Base-by-base conservation (phyloP, 768 basidiomycete genomes). In the Russula ochroleuca region DNA sequence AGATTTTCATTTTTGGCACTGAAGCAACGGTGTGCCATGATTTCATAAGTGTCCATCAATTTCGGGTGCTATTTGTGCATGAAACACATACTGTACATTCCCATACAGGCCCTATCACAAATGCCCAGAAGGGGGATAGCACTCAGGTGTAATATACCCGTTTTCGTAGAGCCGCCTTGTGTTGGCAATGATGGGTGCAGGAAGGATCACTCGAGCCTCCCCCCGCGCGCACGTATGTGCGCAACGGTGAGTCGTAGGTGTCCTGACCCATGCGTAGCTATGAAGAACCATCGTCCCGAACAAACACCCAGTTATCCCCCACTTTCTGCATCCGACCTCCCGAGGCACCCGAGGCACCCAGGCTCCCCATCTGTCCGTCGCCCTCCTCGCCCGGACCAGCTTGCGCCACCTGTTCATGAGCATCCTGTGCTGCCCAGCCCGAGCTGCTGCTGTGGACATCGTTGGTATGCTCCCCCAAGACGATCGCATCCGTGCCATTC, bases 281-380 rank as follows among this genome's bases (percentile, higher is more conserved):
- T 50, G 59, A 62, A 38, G 62, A 64, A 47, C 68, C 70, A 25
- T 70, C 69, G 43, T 65, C 63, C 67, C 78, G 81, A 67, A 85
- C 83, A 74, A 87, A 90, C 57, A 85, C 75, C 90, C 88, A 90
- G 69, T 81, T 83, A 73, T 85, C 89, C 47, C 84, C 87, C 23
- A 89, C 76, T 68, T 78, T 82, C 75, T 85, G 83, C 88, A 90
- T 90, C 63, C 80, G 67, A 38, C 73, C 73, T 7, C 64, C 63
- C 25, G 60, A 49, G n/a, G 28, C 28, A 28, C 66, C 63, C 21
- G 56, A 41, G 21, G 61, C 62, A 17, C 61, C 67, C n/a, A 57
- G 61, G 19, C 35, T 47, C n/a, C 25, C 62, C 50, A 25, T 28
- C 25, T n/a, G 54, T 28, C 25, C 43, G 13, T 45, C 51, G 4